Conservation (phyloP, 305 asterid species). For the Fraxinus platypoda region DNA sequence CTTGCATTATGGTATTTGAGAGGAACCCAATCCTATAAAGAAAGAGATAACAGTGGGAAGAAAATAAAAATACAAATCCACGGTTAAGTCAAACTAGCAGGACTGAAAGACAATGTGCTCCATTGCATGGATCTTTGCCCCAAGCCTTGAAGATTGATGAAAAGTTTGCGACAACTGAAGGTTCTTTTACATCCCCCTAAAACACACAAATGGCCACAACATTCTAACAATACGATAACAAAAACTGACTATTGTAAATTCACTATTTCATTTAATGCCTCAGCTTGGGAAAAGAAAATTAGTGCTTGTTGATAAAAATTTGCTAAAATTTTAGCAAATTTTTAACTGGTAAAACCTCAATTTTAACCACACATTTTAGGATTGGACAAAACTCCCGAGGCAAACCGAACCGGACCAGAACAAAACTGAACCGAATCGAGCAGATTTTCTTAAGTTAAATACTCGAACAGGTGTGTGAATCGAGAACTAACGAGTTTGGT, state of each 20-base stretch:
- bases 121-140: conserved; percentile 2
- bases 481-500: neutral
- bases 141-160: neutral
- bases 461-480: too few species aligned
- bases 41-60: conserved; percentile 4
- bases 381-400: neutral
- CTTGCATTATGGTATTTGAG: conserved; percentile 57
- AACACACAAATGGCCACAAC: neutral
- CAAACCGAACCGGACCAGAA: neutral
- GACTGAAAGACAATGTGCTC: neutral
- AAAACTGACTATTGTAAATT: neutral
- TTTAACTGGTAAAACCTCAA: neutral
- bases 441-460: too few species aligned
- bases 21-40: conserved; percentile 62
- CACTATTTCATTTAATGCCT: neutral
- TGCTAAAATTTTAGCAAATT: neutral
- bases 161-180: neutral
- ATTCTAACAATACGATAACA: neutral
- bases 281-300: neutral
- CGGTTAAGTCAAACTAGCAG: neutral
- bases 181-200: neutral
- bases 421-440: too few species aligned
- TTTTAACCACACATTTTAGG: neutral
- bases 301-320: neutral
- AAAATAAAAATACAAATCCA: conserved; percentile 1